Evolutionary conservation across 2,329 filamentous ascomycete species (phyloP), one percentile per base, ranked within the genome.

Genomic region (Neurospora crassa): DNA sequence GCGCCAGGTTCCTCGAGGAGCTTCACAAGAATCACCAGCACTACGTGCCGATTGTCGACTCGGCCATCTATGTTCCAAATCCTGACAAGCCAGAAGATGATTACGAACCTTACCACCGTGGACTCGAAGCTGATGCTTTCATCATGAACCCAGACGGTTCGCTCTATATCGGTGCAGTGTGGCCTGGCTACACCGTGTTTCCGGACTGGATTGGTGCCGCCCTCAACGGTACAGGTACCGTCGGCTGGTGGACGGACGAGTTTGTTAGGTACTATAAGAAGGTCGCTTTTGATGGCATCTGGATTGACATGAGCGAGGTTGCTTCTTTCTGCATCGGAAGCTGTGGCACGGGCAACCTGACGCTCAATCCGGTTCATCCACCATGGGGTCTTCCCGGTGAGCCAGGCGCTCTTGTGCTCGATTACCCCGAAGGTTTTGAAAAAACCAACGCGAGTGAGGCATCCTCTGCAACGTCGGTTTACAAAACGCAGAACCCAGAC

Each of bases 31-130:
- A 88, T 70, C 82, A 88, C 4, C 90, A 92, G 76, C 87, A 90
- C n/a, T 91, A 92, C 71, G 85, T 92, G 1, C 84, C 92, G 20
- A 94, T 94, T 80, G 88, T 94, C 14, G 92, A 95, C 76, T 88
- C 90, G 2, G 88, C 88, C 14, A 83, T 87, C 68, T 94, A 94
- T 77, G 87, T 88, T 37, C 91, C 91, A 0, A 91, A 93, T 75
- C 90, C 90, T 0, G 81, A 87, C n/a, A 91, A 93, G 76, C 83
- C 83, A 1, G 88, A 84, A 45, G 91, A 93, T 79, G 84, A 84
- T 67, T 92, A 89, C 77, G 82, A 83, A 1, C 82, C 87, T 0
- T 94, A 89, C 78, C 82, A 89, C 69, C 84, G 87, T 18, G 92
- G 91, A 0, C 79, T 88, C 1, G 84, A 87, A 6, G 81, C 86